Evolutionary conservation across 768 basidiomycete genomes (phyloP), one percentile per base, ranked within the genome.

Genomic region (Pulveroboletus ravenelii): DNA sequence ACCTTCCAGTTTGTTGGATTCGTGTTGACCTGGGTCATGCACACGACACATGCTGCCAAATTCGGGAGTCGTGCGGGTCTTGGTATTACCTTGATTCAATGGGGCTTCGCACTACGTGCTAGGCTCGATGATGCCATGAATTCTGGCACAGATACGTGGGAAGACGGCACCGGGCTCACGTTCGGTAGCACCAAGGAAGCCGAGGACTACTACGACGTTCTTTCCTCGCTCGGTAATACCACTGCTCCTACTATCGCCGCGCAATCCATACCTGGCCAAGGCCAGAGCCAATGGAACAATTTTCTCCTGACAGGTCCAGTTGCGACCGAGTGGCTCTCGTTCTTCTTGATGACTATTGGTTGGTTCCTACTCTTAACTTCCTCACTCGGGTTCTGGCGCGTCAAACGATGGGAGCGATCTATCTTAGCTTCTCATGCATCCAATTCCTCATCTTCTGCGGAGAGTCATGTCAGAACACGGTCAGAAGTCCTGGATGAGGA

Each of bases 1-100:
- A 93, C 92, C 20, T 99, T 99, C 87, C 95, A 97, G 72, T 95
- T 97, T 61, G 84, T 97, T 60, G 95, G 87, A 32, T 93, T 90
- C 75, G 76, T 85, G 44, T 78, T 97, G 67, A 98, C 94, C 9
- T 97, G 93, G 70, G 86, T 98, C 50, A 79, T 98, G 29, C 90
- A 92, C 67, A 88, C 86, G 3, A 93, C 93, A 2, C 95, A 98
- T 65, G 89, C 95, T 6, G 92, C 91, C 30, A 87, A 93, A 58
- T 82, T 89, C 58, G 93, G 96, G 43, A 92, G 92, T 35, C 85
- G 93, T 48, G 94, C 93, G 1, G 95, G 95, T 27, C 78, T 98
- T 40, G 95, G 95, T n/a, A 78, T 97, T 52, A 97, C 94, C 12
- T 78, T 98, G 48, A 95, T 98, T 51, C 95, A 97, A 67, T 94